phyloP scores from a whole-genome alignment of 208 protist genomes.

The Trypanosoma lewisi region DNA sequence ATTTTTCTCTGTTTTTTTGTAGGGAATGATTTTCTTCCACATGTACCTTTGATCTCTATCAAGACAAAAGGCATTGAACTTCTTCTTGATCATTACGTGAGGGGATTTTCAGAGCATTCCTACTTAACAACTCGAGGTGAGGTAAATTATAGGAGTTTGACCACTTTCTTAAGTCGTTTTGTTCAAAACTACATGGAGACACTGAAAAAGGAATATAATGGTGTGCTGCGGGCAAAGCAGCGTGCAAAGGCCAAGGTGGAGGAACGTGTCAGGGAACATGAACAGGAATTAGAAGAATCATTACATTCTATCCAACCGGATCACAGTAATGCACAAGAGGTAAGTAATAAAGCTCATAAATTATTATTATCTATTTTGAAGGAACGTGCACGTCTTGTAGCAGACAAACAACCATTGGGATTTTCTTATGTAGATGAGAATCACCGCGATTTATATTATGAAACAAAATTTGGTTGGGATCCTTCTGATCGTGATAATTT shows the following conservation, averaged over 20 bases:
- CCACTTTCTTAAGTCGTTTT: slow-evolving; percentile 68
- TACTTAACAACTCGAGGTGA: slow-evolving; percentile 87
- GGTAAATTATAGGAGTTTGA: slow-evolving; percentile 66
- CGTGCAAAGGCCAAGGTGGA: slow-evolving; percentile 75
- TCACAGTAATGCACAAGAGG: slow-evolving; percentile 49
- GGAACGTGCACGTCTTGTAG: slow-evolving; percentile 67
- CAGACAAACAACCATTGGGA: slow-evolving; percentile 53
- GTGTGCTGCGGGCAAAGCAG: slow-evolving; percentile 53
- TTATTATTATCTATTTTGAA: slow-evolving; percentile 47
- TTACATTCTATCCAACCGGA: slow-evolving; percentile 17
- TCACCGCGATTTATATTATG: slow-evolving; percentile 81
- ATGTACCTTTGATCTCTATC: slow-evolving; percentile 98
- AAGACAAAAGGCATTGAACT: slow-evolving; percentile 95
- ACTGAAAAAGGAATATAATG: slow-evolving; percentile 67
- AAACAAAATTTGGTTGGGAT: slow-evolving; percentile 80
- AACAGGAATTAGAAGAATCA: slow-evolving; percentile 18
- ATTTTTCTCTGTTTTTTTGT: slow-evolving; percentile 99
- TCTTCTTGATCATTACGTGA: slow-evolving; percentile 89
- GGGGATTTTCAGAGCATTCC: slow-evolving; percentile 58
- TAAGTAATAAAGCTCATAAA: slow-evolving; percentile 51
- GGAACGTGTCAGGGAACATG: slow-evolving; percentile 56
- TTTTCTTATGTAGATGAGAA: slow-evolving; percentile 80
- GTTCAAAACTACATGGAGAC: slow-evolving; percentile 38
- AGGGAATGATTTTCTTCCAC: slow-evolving; percentile 99
- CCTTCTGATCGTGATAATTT: slow-evolving; percentile 41